Evolutionary conservation across 208 protist genomes (phyloP).

Genomic region (Sergeia podlipaevii): DNA sequence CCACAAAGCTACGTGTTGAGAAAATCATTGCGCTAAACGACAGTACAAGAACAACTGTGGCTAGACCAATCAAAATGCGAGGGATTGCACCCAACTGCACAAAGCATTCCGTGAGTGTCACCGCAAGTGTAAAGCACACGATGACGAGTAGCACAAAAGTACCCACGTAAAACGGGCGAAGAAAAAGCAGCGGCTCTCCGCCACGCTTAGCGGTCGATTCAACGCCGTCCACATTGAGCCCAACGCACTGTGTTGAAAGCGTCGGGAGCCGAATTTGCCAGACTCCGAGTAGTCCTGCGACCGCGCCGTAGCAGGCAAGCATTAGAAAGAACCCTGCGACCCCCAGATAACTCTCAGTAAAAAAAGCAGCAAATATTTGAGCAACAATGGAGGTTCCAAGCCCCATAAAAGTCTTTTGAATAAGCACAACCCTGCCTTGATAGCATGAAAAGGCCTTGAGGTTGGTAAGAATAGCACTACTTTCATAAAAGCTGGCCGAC

Average conservation of each 20-base stretch:
- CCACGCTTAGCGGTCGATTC: conserved; percentile 35
- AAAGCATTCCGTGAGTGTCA: conserved; percentile 57
- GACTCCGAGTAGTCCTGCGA: conserved; percentile 48
- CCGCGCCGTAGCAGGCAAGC: conserved; percentile 43
- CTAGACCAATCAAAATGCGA: conserved; percentile 36
- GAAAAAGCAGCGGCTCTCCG: conserved; percentile 53
- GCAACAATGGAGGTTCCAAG: conserved; percentile 73
- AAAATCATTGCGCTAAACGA: conserved; percentile 65
- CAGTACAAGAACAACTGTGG: conserved; percentile 39
- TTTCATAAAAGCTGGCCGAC: conserved; percentile 84
- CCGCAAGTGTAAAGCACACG: conserved; percentile 41
- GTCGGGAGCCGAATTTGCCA: conserved; percentile 50
- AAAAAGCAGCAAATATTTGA: conserved; percentile 72
- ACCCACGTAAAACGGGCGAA: conserved; percentile 56
- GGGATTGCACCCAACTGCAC: conserved; percentile 12
- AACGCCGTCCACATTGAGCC: conserved; percentile 56
- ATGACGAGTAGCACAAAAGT: conserved; percentile 40
- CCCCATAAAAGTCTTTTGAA: conserved; percentile 89
- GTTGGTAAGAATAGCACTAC: conserved; percentile 70
- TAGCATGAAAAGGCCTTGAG: conserved; percentile 73
- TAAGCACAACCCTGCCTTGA: conserved; percentile 68
- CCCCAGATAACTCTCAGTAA: conserved; percentile 27
- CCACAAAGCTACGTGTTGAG: conserved; percentile 56
- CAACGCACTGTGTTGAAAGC: conserved; percentile 40
- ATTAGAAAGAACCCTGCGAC: conserved; percentile 71